Evolutionary conservation across 768 basidiomycete species (phyloP).

Genomic region (Boletus reticulatus): DNA sequence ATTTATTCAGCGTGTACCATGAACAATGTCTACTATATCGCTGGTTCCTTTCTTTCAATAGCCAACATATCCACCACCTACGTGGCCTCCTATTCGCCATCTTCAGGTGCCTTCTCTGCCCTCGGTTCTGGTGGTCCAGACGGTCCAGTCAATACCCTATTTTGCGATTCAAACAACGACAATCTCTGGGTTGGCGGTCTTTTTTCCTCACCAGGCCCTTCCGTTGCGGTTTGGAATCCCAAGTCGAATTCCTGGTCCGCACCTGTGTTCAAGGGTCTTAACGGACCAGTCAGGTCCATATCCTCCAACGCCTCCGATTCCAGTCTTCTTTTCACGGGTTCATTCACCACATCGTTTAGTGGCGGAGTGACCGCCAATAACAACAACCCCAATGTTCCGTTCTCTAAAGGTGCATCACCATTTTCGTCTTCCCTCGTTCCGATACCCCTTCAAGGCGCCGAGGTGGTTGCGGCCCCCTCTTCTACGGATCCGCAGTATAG

Average conservation of each 20-base stretch:
- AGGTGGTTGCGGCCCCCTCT: constrained; percentile 59
- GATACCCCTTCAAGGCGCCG: constrained; percentile 61
- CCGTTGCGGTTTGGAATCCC: constrained; percentile 71
- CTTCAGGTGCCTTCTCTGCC: constrained; percentile 54
- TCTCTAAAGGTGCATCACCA: constrained; percentile 76
- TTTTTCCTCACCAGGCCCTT: constrained; percentile 64
- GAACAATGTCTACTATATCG: constrained; percentile 70
- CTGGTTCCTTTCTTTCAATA: constrained; percentile 80
- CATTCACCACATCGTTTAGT: constrained; percentile 74
- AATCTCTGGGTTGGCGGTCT: constrained; percentile 79
- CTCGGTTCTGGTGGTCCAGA: constrained; percentile 71
- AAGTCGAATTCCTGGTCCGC: constrained; percentile 67
- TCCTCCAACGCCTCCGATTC: constrained; percentile 64
- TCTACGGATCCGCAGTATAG: constrained; percentile 58
- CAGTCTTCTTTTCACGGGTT: constrained; percentile 85
- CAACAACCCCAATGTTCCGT: constrained; percentile 84
- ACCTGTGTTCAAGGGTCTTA: constrained; percentile 79
- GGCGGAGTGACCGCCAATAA: constrained; percentile 52
- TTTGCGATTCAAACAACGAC: constrained; percentile 65
- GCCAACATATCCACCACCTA: constrained; percentile 59
- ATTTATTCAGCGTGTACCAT: constrained; percentile 75
- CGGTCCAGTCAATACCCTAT: constrained; percentile 69
- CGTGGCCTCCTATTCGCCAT: constrained; percentile 71
- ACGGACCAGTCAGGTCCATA: constrained; percentile 72
- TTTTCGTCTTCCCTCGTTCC: constrained; percentile 90